Conservation (phyloP, 106 monocot species). For the Allium sativum region DNA sequence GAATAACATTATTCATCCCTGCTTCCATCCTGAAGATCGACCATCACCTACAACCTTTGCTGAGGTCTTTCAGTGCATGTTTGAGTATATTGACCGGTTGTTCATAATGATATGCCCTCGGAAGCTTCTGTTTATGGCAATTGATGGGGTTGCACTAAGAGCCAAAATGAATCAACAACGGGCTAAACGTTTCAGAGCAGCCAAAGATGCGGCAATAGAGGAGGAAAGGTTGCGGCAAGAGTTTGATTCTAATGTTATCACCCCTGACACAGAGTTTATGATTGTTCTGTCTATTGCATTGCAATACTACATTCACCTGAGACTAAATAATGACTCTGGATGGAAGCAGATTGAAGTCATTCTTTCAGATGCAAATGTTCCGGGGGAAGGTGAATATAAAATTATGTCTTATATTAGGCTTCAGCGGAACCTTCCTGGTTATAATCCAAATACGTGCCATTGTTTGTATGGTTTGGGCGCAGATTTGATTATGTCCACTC, state of each 20-base stretch:
- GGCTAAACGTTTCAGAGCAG: constrained; percentile 95
- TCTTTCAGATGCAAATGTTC: constrained; percentile 99
- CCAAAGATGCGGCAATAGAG: constrained; percentile 90
- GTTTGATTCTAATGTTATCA: constrained; percentile 97
- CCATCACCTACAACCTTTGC: constrained; percentile 83
- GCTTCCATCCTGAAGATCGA: constrained; percentile 79
- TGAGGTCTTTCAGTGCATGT: constrained; percentile 98
- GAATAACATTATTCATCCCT: constrained; percentile 57
- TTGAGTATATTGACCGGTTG: constrained; percentile 95
- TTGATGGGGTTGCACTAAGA: constrained; percentile 97
- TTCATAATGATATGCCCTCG: constrained; percentile 91
- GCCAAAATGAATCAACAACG: constrained; percentile 99
- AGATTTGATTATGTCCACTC: constrained; percentile 93
- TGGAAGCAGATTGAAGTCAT: constrained; percentile 97
- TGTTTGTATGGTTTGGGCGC: constrained; percentile 96
- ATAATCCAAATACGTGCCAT: constrained; percentile 83
- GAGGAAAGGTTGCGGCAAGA: constrained; percentile 77
- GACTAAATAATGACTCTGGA: constrained; percentile 82
- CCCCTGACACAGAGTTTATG: constrained; percentile 97
- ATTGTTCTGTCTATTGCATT: constrained; percentile 66
- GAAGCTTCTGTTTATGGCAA: constrained; percentile 85
- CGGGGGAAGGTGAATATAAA: constrained; percentile 99
- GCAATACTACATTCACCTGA: constrained; percentile 82
- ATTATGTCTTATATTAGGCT: constrained; percentile 93
- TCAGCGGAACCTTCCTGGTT: constrained; percentile 83